Evolutionary conservation across 2,329 filamentous ascomycete genomes (phyloP), one percentile per base, ranked within the genome.

Genomic region (Chaetomiaceae sp.): DNA sequence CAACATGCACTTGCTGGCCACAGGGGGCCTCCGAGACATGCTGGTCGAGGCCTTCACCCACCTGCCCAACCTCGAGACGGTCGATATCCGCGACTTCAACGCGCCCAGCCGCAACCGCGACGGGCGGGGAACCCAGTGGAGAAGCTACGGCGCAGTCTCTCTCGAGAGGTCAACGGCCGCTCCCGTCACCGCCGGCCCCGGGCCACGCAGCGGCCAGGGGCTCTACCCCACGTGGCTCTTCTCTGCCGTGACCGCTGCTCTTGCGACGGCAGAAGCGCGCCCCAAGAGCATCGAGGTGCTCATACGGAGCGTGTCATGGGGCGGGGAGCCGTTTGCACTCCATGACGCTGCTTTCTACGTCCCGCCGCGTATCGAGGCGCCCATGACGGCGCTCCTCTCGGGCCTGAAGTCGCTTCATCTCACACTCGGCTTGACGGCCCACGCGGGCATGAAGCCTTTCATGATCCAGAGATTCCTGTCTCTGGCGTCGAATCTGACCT

Each of bases 71-170:
- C 74, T 87, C 5, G 68, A 78, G 27, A 79, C 75, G 0, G 65
- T 87, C 14, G 78, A 81, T 22, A 69, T 87, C 22, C 77, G 84
- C 17, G 81, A 87, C 62, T 85, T 80, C 66, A 71, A 77, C 61
- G 78, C 78, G 0, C 20, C 4, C 0, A 72, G 65, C 9, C 77
- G 82, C 4, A 63, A 62, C 12, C 76, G 83, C 3, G 83, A 87
- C 44, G 70, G 70, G 2, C 43, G 29, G 1, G 17, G 54, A 12
- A 62, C 59, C 0, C 51, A 60, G 1, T 86, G 83, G 83, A 68
- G 65, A 7, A 82, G 81, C 63, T 85, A 83, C 59, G 81, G 82
- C 2, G 66, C 70, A 17, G 63, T 63, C 0, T 77, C 74, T 1
- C 27, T 61, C 9, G 33, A 58, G 11, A 48, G 54, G 15, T 65